These are phyloP conservation scores for Phylloboletellus chloephorus DNA, from an alignment of 1,284 basidiomycete genomes.

Conservation along the genomic window DNA sequence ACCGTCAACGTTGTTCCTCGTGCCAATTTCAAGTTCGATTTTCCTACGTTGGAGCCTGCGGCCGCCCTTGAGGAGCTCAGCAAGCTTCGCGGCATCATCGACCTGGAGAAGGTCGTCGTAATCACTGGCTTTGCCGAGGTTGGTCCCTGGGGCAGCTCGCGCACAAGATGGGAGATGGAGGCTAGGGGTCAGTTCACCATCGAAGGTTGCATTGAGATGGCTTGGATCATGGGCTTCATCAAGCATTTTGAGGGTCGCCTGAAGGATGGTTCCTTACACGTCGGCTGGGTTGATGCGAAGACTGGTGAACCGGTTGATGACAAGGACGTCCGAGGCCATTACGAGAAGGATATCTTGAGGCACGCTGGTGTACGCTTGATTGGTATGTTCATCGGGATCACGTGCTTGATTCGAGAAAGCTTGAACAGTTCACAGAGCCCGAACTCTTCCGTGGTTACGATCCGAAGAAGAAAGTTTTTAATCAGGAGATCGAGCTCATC, in stretches of 20 bases:
- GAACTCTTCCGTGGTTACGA: constrained; percentile 97
- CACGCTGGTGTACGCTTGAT: constrained; percentile 96
- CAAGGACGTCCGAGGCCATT: constrained; percentile 91
- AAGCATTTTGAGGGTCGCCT: constrained; percentile 97
- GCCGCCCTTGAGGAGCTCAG: constrained; percentile 68
- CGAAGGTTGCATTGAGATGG: constrained; percentile 98
- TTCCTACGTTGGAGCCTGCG: constrained; percentile 73
- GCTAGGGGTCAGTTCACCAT: constrained; percentile 91
- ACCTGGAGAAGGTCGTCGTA: constrained; percentile 94
- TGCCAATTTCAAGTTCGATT: constrained; percentile 95
- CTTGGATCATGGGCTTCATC: constrained; percentile 98
- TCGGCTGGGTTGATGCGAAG: constrained; percentile 97
- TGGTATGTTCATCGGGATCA: constrained; percentile 46
- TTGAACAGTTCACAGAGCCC: constrained; percentile 61
- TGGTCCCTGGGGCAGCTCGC: constrained; percentile 96
- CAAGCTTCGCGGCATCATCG: constrained; percentile 80
- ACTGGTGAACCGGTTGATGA: constrained; percentile 96
- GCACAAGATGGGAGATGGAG: constrained; percentile 99
- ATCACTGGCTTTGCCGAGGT: constrained; percentile 97
- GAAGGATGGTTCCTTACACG: constrained; percentile 87
- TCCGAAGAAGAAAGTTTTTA: constrained; percentile 94
- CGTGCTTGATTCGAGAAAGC: constrained; percentile 1
- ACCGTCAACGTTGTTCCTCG: constrained; percentile 91
- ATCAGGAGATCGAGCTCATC: constrained; percentile 94
- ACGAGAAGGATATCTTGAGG: constrained; percentile 89